phyloP scores from a whole-genome alignment of 208 protist genomes.

The Balamuthia mandrillaris region DNA sequence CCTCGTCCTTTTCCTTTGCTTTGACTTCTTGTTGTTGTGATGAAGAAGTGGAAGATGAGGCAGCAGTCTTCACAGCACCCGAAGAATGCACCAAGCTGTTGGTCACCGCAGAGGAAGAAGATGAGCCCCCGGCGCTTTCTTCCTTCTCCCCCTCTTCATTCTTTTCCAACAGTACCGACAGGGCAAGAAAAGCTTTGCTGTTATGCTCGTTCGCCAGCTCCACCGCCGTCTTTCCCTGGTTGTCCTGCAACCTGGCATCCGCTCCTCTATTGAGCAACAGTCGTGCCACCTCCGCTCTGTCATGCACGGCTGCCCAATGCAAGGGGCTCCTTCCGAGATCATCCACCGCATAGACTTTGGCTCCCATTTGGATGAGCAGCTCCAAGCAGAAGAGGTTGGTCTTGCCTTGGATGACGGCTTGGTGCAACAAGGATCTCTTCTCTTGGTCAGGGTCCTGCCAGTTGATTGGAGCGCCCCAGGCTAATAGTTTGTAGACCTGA shows the following conservation, averaged over 20 bases:
- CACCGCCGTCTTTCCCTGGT: not conserved
- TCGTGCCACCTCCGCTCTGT: not conserved
- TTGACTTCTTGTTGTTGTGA: too few relatives aligned
- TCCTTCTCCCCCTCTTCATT: too few relatives aligned
- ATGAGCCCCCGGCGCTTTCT: too few relatives aligned
- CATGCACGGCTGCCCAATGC: not conserved
- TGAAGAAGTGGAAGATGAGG: too few relatives aligned
- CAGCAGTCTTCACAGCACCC: too few relatives aligned
- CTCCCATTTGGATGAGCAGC: not conserved
- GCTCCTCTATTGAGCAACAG: not conserved
- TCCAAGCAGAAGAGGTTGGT: slow-evolving; percentile 17
- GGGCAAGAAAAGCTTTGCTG: too few relatives aligned
- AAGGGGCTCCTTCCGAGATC: not conserved
- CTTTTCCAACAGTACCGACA: too few relatives aligned
- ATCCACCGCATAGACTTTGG: not conserved
- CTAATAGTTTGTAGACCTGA: not conserved
- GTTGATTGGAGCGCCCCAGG: not conserved
- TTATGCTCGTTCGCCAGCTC: not conserved
- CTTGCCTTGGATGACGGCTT: not conserved
- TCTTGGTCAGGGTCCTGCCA: not conserved
- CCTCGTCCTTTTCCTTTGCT: too few relatives aligned
- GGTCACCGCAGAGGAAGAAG: too few relatives aligned
- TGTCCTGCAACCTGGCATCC: not conserved
- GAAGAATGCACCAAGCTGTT: too few relatives aligned
- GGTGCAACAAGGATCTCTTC: not conserved